Conservation (phyloP, 768 basidiomycete species). For the Hebeloma cylindrosporum region DNA sequence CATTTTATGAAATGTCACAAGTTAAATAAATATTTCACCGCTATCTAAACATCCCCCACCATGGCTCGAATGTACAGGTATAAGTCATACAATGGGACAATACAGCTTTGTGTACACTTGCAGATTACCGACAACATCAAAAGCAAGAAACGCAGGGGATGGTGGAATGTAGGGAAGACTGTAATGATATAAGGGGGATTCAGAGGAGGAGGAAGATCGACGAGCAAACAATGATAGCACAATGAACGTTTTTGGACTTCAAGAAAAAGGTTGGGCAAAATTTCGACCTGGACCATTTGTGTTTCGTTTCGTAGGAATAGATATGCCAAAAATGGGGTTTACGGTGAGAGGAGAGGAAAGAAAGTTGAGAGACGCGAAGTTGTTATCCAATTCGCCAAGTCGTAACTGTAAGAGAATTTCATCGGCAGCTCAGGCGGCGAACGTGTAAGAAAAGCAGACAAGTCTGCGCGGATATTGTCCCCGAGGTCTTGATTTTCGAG, state of each 20-base stretch:
- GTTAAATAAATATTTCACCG: no score
- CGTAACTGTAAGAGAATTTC: slow-evolving; percentile 10
- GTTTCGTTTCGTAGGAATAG: slow-evolving; percentile 24
- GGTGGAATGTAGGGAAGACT: slow-evolving; percentile 13
- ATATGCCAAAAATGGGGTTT: slow-evolving; percentile 18
- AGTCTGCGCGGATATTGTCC: neutral
- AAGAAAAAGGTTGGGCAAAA: slow-evolving; percentile 14
- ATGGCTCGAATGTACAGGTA: no score
- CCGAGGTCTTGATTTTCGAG: no score
- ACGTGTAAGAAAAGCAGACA: slow-evolving; percentile 1
- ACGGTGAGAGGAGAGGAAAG: slow-evolving; percentile 19
- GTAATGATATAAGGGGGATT: slow-evolving; percentile 9
- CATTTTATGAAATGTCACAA: no score
- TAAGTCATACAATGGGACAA: no score
- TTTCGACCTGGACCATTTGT: slow-evolving; percentile 17
- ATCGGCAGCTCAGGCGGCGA: slow-evolving; percentile 5
- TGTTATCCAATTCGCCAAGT: slow-evolving; percentile 13
- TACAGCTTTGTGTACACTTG: no score
- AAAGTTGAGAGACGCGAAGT: slow-evolving; percentile 15
- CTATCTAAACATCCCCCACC: no score
- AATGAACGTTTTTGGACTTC: slow-evolving; percentile 14
- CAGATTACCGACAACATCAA: no score
- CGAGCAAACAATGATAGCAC: slow-evolving; percentile 19
- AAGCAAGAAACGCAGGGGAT: no score
- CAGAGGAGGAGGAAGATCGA: slow-evolving; percentile 5